Evolutionary conservation across 306 rosid genomes (phyloP).

Genomic region (Canavalia ensiformis): DNA sequence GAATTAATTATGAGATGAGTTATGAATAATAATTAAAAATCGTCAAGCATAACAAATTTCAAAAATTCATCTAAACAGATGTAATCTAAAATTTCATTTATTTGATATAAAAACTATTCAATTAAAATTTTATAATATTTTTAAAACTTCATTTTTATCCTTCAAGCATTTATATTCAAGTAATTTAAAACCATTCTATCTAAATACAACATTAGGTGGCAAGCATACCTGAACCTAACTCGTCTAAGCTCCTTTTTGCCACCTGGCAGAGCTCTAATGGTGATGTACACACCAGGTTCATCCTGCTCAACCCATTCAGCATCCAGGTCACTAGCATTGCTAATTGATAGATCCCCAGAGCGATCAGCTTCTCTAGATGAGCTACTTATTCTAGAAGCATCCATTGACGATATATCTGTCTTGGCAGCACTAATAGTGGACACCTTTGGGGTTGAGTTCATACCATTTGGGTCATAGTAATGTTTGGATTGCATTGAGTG

Average conservation of each 20-base stretch:
- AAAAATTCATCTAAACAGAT: too few relatives aligned
- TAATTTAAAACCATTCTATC: neutral
- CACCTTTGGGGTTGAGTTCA: constrained; percentile 68
- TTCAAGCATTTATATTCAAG: too few relatives aligned
- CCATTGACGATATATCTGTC: constrained; percentile 71
- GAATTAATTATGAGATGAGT: too few relatives aligned
- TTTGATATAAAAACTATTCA: too few relatives aligned
- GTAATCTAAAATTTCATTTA: too few relatives aligned
- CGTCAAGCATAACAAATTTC: too few relatives aligned
- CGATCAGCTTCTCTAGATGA: constrained; percentile 71
- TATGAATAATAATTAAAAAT: too few relatives aligned
- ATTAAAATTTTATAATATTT: too few relatives aligned
- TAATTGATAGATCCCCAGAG: constrained; percentile 62
- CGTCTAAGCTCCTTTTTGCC: constrained; percentile 71
- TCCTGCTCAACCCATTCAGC: constrained; percentile 73
- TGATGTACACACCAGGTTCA: constrained; percentile 72
- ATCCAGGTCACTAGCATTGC: constrained; percentile 70
- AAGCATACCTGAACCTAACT: constrained; percentile 69
- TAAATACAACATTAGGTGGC: constrained; percentile 11
- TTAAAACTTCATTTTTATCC: too few relatives aligned
- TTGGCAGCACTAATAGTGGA: constrained; percentile 71
- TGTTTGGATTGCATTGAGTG: constrained; percentile 63
- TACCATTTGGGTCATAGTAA: constrained; percentile 48
- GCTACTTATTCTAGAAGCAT: constrained; percentile 71
- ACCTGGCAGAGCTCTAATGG: constrained; percentile 65